A percentile compares a stretch with the other conserved stretches of the same genome.
phyloP scores from a whole-genome alignment of 805 yeast genomes.

The Candida gorgasii region DNA sequence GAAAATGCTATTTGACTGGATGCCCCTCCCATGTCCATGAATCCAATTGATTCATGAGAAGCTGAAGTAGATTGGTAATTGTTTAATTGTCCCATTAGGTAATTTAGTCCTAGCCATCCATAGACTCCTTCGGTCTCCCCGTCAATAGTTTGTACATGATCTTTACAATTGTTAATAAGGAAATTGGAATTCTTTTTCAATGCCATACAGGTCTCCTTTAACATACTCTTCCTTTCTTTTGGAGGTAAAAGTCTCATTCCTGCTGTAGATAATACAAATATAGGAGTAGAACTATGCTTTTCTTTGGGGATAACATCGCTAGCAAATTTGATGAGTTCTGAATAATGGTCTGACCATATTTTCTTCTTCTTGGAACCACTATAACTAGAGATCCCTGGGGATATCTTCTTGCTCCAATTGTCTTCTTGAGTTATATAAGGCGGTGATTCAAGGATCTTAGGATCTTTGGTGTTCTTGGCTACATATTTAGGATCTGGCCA shows the following conservation, averaged over 20 bases:
- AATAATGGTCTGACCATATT: constrained; percentile 74
- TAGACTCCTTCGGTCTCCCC: constrained; percentile 94
- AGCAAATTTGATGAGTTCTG: constrained; percentile 67
- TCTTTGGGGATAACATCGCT: constrained; percentile 65
- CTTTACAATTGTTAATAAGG: constrained; percentile 55
- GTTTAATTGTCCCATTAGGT: constrained; percentile 67
- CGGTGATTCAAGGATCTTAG: constrained; percentile 50
- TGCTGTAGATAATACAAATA: constrained; percentile 92
- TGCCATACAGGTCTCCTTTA: constrained; percentile 59
- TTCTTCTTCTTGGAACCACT: constrained; percentile 43
- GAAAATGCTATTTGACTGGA: constrained; percentile 95
- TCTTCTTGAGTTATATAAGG: constrained; percentile 66
- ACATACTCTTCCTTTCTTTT: constrained; percentile 51
- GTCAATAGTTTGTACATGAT: constrained; percentile 82
- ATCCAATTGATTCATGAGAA: constrained; percentile 70
- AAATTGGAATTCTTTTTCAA: constrained; percentile 60
- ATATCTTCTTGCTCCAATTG: constrained; percentile 69
- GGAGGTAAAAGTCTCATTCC: constrained; percentile 84
- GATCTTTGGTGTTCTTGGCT: constrained; percentile 24
- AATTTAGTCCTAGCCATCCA: constrained; percentile 94
- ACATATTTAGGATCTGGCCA: constrained; percentile 58
- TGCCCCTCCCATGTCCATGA: constrained; percentile 99
- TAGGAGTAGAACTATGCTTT: constrained; percentile 68
- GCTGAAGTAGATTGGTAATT: constrained; percentile 39
- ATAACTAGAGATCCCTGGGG: constrained; percentile 83